phyloP scores from a whole-genome alignment of 148 eudicot genomes.

The Vaccinium vitisidaea region DNA sequence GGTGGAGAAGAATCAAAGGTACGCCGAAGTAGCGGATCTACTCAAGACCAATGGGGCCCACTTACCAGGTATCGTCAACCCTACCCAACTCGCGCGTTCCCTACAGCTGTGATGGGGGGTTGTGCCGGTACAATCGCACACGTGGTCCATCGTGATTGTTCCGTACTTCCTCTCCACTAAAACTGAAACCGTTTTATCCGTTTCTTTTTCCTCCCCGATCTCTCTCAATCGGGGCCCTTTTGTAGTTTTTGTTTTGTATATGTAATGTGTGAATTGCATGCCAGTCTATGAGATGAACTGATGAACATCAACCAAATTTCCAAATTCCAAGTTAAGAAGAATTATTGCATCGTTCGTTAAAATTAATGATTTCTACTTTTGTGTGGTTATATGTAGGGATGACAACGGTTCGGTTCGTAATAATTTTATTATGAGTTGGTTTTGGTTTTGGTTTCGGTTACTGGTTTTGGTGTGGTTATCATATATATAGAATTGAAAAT shows the following conservation, averaged over 20 bases:
- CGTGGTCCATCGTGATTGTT: neutral
- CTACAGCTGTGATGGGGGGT: slow-evolving; percentile 25
- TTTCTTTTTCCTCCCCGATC: neutral
- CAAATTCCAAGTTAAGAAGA: neutral
- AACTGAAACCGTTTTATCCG: neutral
- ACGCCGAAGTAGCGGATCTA: slow-evolving; percentile 38
- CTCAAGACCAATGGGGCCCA: slow-evolving; percentile 44
- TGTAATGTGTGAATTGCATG: neutral
- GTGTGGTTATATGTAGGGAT: too few relatives aligned
- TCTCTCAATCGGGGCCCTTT: neutral
- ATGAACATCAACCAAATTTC: neutral
- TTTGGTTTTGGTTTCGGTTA: too few relatives aligned
- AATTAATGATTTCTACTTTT: neutral
- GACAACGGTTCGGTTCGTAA: too few relatives aligned
- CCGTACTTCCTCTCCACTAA: neutral
- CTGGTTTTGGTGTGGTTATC: too few relatives aligned
- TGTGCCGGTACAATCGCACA: neutral
- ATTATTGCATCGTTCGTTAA: neutral
- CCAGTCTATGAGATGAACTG: neutral
- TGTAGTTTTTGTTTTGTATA: neutral
- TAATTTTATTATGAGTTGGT: too few relatives aligned
- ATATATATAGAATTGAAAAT: too few relatives aligned
- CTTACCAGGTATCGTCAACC: slow-evolving; percentile 49
- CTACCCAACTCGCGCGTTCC: slow-evolving; percentile 43
- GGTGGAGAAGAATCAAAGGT: slow-evolving; percentile 24